phyloP scores from a whole-genome alignment of 1,284 basidiomycete genomes.

The Pterula multifida region DNA sequence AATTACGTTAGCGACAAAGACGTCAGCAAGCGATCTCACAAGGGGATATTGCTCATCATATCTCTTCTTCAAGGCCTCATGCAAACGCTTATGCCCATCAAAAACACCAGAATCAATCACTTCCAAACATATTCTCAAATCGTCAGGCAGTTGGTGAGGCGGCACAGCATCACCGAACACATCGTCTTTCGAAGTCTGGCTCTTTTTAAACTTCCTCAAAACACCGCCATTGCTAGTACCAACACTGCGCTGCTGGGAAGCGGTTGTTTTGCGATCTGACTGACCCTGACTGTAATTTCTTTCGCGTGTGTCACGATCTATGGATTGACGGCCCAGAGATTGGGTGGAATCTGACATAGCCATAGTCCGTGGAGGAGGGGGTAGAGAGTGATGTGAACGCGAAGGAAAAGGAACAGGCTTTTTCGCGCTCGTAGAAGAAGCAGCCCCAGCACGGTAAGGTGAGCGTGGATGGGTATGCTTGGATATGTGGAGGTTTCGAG shows the following conservation, averaged over 20 bases:
- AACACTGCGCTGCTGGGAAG: slow-evolving; percentile 24
- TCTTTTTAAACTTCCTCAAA: slow-evolving; percentile 58
- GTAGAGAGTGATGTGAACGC: slow-evolving; percentile 70
- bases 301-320: slow-evolving; percentile 34
- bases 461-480: slow-evolving; percentile 65
- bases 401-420: slow-evolving; percentile 62
- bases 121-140: slow-evolving; percentile 74
- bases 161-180: slow-evolving; percentile 45
- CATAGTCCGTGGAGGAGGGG: slow-evolving; percentile 48
- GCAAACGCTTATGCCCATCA: slow-evolving; percentile 76
- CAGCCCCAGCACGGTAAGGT: slow-evolving; percentile 53
- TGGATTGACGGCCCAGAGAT: slow-evolving; percentile 54
- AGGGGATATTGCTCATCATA: slow-evolving; percentile 91
- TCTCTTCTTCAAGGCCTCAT: slow-evolving; percentile 70
- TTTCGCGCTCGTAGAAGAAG: slow-evolving; percentile 26
- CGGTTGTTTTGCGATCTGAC: slow-evolving; percentile 21
- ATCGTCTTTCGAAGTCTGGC: slow-evolving; percentile 32
- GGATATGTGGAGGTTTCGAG: slow-evolving; percentile 26
- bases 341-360: slow-evolving; percentile 48
- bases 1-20: slow-evolving; percentile 86
- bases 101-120: slow-evolving; percentile 77
- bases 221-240: slow-evolving; percentile 23
- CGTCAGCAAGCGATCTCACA: slow-evolving; percentile 82
- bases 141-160: slow-evolving; percentile 73
- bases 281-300: slow-evolving; percentile 36